Evolutionary conservation across 2,329 filamentous ascomycete genomes (phyloP).

Genomic region (Ophiostoma ips): DNA sequence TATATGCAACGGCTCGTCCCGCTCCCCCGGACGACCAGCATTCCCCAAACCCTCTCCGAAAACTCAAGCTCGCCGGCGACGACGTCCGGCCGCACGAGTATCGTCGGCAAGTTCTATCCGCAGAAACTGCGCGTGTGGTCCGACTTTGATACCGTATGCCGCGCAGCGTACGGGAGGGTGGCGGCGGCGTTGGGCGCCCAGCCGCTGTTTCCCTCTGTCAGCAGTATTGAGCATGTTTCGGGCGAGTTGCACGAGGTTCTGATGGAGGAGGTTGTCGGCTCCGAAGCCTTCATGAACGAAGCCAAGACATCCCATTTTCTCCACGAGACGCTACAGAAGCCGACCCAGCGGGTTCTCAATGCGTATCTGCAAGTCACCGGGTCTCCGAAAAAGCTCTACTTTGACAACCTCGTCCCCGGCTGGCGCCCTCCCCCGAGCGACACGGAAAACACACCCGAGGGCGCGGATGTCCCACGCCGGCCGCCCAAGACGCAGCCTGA

Average conservation of each 20-base stretch:
- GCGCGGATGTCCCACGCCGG: background rate
- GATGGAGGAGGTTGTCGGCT: background rate
- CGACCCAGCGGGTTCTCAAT: slow-evolving; percentile 6
- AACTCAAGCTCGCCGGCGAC: slow-evolving; percentile 2
- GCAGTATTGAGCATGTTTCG: no score
- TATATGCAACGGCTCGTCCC: background rate
- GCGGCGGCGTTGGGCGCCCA: background rate
- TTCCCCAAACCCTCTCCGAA: slow-evolving; percentile 2
- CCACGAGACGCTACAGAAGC: slow-evolving; percentile 4
- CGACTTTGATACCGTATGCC: background rate
- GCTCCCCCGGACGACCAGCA: background rate
- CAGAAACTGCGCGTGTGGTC: slow-evolving; percentile 2
- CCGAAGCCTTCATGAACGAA: background rate
- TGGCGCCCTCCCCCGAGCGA: background rate
- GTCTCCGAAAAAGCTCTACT: background rate
- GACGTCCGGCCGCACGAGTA: slow-evolving; percentile 8
- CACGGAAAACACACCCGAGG: background rate
- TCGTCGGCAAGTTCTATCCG: slow-evolving; percentile 7
- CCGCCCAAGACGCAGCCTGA: slow-evolving; percentile 7
- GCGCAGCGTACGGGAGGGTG: background rate
- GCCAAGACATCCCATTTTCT: slow-evolving; percentile 3
- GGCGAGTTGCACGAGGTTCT: background rate
- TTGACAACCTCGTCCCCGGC: background rate
- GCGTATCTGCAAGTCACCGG: slow-evolving; percentile 1
- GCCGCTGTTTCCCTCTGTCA: background rate